Percentiles rank a stretch among this genome's conserved stretches.
These are phyloP conservation scores for Backusella macrospora DNA, from an alignment of 192 early-diverging fungal genomes.

Conservation along the genomic window DNA sequence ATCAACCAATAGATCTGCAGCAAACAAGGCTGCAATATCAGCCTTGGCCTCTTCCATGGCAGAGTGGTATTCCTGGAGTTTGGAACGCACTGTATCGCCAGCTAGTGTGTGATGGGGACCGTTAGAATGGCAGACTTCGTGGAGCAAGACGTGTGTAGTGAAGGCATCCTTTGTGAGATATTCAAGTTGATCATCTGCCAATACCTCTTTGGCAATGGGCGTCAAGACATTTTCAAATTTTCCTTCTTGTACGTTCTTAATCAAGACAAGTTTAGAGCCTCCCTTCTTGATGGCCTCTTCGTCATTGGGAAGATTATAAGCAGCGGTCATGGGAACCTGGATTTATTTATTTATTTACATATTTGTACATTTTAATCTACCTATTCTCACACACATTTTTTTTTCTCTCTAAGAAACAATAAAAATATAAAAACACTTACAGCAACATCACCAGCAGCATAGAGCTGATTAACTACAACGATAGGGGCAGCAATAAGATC, in stretches of 20 bases:
- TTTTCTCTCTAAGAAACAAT: too few relatives aligned
- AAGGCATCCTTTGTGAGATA: constrained; percentile 71
- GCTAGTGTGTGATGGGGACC: constrained; percentile 63
- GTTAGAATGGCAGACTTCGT: constrained; percentile 74
- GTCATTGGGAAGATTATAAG: constrained; percentile 80
- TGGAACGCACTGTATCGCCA: constrained; percentile 65
- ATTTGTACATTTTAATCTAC: too few relatives aligned
- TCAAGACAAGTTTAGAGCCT: constrained; percentile 72
- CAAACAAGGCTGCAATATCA: constrained; percentile 70
- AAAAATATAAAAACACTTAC: constrained; percentile 28
- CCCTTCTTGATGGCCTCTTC: constrained; percentile 69
- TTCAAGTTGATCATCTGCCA: constrained; percentile 53
- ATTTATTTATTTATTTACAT: background rate
- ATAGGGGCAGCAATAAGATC: constrained; percentile 69
- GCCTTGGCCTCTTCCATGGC: constrained; percentile 82
- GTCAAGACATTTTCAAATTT: constrained; percentile 65
- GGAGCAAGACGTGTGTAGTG: constrained; percentile 70
- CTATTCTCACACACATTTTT: background rate
- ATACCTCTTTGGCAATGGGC: constrained; percentile 61
- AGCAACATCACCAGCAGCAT: constrained; percentile 70
- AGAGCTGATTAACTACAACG: constrained; percentile 75
- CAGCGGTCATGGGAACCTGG: constrained; percentile 71
- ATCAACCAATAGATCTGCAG: constrained; percentile 61
- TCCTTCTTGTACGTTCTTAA: constrained; percentile 77
- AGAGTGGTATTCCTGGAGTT: constrained; percentile 69